phyloP scores from a whole-genome alignment of 192 early-diverging fungal species.

The Backusella parvicylindrica region DNA sequence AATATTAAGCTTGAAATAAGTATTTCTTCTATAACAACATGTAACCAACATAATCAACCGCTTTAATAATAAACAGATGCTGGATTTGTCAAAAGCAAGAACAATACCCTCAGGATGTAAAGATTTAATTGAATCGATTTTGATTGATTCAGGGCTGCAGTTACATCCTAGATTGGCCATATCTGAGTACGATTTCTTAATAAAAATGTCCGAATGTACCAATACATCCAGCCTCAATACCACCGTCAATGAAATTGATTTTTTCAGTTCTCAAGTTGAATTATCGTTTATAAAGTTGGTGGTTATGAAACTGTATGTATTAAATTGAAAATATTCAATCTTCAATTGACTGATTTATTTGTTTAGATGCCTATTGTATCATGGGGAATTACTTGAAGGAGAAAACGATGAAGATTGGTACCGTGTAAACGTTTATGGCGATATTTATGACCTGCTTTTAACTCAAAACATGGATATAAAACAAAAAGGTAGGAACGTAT shows the following conservation, averaged over 20 bases:
- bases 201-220: not conserved
- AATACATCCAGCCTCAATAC: slow-evolving; percentile 3
- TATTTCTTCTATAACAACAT: no score
- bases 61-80: not conserved
- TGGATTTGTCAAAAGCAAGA: not conserved
- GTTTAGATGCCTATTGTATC: slow-evolving; percentile 1
- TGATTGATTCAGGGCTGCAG: not conserved
- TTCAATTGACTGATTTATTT: slow-evolving; percentile 1
- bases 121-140: not conserved
- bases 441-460: not conserved
- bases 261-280: slow-evolving; percentile 3
- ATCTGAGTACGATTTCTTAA: not conserved
- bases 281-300: slow-evolving; percentile 1
- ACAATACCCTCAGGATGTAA: slow-evolving; percentile 3
- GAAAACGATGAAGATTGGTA: not conserved
- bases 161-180: not conserved
- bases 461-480: not conserved
- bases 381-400: not conserved
- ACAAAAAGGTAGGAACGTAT: slow-evolving; percentile 1
- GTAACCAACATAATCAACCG: not conserved
- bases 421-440: not conserved
- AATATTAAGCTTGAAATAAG: no score
- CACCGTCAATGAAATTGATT: not conserved
- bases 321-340: not conserved
- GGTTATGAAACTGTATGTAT: slow-evolving; percentile 3